Evolutionary conservation across 129 eudicot genomes (phyloP), one percentile per base, ranked within the genome.

Genomic region (Tagetes erecta): DNA sequence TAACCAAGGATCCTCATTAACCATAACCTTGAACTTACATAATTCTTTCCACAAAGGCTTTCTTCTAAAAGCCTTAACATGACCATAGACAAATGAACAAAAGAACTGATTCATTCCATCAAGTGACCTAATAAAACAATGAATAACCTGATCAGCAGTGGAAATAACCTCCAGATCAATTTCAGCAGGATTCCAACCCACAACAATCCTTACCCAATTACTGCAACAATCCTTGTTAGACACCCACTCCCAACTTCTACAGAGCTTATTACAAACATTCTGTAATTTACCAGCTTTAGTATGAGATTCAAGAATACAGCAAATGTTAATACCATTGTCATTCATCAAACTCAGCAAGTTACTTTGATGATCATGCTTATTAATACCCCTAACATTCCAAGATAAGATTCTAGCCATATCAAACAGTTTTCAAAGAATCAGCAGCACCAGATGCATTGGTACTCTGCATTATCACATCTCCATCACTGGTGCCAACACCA

Each of bases 351-450:
- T 52, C 9, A 2, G 0, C 0, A 0, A 57, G 12, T 1, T 57
- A 12, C 1, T 57, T 57, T 57, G 38, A 7, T 6, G 6, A 27
- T 12, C 0, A 6, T 11, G 0, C 1, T 27, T 57, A 57, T 30
- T 27, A 2, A 57, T 10, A 1, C 64, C 64, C 3, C 37, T 57
- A 27, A 57, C 12, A 57, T 57, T 57, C 64, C n/a, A 57, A 2
- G 4, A 3, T 0, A 31, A 0, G 0, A 31, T 27, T 6, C 31
- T 52, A 0, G n/a, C 3, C 27, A 12, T 13, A 4, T 51, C n/a
- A 4, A 12, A 13, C 10, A 2, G 1, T 0, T 12, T 0, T 3
- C 0, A 0, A 2, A 0, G 1, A n/a, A 4, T 0, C 1, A 20
- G 27, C 27, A 20, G 27, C 27, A 20, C 27, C 27, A 20, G 27